Percentiles rank a stretch among this genome's conserved stretches.
Conservation (phyloP, 2,329 filamentous ascomycete genomes). For the Epicoccum nigrum region DNA sequence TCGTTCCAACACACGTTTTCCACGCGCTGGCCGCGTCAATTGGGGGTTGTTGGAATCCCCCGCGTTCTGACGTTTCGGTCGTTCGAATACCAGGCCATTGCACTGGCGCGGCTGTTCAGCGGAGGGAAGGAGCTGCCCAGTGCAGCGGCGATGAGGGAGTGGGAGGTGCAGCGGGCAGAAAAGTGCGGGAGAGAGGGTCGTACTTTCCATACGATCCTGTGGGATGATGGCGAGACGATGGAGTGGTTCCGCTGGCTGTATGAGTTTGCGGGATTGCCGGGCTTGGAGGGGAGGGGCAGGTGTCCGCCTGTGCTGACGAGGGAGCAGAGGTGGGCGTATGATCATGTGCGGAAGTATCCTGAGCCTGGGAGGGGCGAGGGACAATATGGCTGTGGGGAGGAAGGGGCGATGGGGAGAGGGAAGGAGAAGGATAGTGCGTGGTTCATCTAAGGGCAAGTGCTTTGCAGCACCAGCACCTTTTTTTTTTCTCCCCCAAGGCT, state of each 20-base stretch:
- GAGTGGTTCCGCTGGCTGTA: constrained; percentile 57
- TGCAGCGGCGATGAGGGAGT: constrained; percentile 45
- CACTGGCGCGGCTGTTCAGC: constrained; percentile 58
- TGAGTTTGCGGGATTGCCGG: constrained; percentile 57
- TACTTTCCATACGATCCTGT: constrained; percentile 61
- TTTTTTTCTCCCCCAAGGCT: too few species aligned
- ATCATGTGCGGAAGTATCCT: constrained; percentile 38
- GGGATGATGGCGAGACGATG: constrained; percentile 59
- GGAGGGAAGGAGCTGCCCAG: constrained; percentile 46
- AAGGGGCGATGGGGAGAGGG: not conserved
- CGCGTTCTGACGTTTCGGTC: constrained; percentile 60
- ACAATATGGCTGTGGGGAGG: not conserved
- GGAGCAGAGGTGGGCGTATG: constrained; percentile 41
- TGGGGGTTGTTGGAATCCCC: constrained; percentile 61
- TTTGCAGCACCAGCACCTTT: too few species aligned
- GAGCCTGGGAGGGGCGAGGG: constrained; percentile 17
- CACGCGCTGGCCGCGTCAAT: constrained; percentile 51
- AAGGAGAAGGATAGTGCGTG: constrained; percentile 6
- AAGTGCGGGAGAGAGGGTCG: constrained; percentile 37
- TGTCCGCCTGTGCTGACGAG: constrained; percentile 24
- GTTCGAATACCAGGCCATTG: constrained; percentile 64
- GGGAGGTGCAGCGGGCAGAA: constrained; percentile 54
- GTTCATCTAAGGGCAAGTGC: constrained; percentile 2
- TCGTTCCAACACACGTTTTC: constrained; percentile 48
- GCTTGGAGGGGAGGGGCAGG: constrained; percentile 51